These are phyloP conservation scores for Phytophthora agathidicida DNA, from an alignment of 352 stramenopile genomes.

Conservation along the genomic window DNA sequence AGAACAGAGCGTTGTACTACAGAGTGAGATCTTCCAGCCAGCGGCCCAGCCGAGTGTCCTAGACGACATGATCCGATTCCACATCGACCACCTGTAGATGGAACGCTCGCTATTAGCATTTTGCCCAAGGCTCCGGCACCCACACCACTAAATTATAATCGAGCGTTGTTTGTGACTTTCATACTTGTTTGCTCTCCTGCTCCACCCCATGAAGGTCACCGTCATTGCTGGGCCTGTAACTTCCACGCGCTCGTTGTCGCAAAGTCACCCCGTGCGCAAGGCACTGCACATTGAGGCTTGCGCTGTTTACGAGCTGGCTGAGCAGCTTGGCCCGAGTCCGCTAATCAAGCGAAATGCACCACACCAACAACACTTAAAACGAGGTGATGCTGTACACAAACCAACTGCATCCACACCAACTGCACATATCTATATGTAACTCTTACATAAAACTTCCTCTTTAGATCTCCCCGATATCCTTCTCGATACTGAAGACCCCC, in stretches of 20 bases:
- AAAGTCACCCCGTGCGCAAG: slow-evolving; percentile 2
- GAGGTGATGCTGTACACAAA: too few species aligned
- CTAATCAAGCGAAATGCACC: background rate
- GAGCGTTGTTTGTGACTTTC: slow-evolving; percentile 9
- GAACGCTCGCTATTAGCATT: slow-evolving; percentile 10
- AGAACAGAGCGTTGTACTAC: background rate
- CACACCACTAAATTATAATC: slow-evolving; percentile 31
- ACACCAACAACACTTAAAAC: too few species aligned
- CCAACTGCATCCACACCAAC: background rate
- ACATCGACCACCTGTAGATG: slow-evolving; percentile 40
- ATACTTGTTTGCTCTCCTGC: too few species aligned
- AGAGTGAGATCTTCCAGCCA: slow-evolving; percentile 9
- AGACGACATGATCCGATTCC: slow-evolving; percentile 56
- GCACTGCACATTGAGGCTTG: background rate
- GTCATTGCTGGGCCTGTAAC: too few species aligned
- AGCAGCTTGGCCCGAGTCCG: background rate
- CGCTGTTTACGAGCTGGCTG: slow-evolving; percentile 13
- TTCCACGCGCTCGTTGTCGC: slow-evolving; percentile 1
- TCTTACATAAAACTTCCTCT: background rate
- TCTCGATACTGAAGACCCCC: slow-evolving; percentile 1
- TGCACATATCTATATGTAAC: background rate
- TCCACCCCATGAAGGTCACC: too few species aligned
- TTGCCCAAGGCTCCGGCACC: background rate
- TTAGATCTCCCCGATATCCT: slow-evolving; percentile 22
- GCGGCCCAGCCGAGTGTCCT: slow-evolving; percentile 27